These are phyloP conservation scores for Beta lomatogona DNA, from an alignment of 179 eudicot genomes.

Conservation along the genomic window DNA sequence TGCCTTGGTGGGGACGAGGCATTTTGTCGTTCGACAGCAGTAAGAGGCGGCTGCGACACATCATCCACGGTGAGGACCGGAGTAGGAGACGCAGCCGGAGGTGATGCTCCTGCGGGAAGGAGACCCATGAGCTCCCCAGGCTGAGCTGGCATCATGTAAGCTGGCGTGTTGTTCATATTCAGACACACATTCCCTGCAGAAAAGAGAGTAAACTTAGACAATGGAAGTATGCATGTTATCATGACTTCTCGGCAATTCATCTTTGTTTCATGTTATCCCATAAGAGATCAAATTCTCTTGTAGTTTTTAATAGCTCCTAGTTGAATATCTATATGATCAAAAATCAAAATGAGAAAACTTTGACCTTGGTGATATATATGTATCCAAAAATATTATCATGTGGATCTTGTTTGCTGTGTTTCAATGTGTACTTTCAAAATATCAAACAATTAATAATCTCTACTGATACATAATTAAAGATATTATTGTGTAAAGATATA, in stretches of 20 bases:
- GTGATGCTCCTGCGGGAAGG: not conserved
- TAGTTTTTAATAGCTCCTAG: too few relatives aligned
- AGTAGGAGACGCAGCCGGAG: constrained; percentile 40
- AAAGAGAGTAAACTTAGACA: not conserved
- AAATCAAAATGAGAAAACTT: too few relatives aligned
- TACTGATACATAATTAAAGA: too few relatives aligned
- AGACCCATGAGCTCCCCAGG: not conserved
- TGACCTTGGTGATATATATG: too few relatives aligned
- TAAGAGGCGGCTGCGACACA: constrained; percentile 72
- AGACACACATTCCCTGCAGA: constrained; percentile 10
- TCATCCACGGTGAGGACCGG: constrained; percentile 51
- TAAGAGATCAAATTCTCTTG: too few relatives aligned
- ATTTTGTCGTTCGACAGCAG: constrained; percentile 33
- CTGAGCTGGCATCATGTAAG: constrained; percentile 10
- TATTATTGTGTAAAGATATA: too few relatives aligned
- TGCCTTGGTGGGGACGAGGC: constrained; percentile 43
- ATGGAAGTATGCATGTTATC: not conserved
- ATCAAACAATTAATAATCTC: not conserved
- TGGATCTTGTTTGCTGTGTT: too few relatives aligned
- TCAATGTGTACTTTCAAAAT: too few relatives aligned
- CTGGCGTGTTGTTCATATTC: not conserved
- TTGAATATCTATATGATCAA: too few relatives aligned
- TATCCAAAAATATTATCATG: too few relatives aligned
- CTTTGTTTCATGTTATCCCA: too few relatives aligned
- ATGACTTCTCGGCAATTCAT: too few relatives aligned